Evolutionary conservation across 2,329 filamentous ascomycete species (phyloP), one percentile per base, ranked within the genome.

Genomic region (Fusarium equiseti): DNA sequence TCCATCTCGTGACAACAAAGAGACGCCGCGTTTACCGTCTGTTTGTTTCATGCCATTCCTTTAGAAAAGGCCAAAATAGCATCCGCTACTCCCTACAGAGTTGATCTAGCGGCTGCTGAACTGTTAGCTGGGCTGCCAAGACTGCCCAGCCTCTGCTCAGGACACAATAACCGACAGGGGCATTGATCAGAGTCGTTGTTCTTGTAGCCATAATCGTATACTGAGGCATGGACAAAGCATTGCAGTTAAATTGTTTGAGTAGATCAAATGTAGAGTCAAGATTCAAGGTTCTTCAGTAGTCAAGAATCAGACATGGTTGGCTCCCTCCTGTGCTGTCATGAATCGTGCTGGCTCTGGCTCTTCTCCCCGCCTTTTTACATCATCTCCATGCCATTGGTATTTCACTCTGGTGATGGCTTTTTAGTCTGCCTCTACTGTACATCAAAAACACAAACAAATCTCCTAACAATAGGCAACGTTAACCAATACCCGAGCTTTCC

Each of bases 301-400:
- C 35, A 38, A 38, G 35, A 38, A n/a, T 38, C 6, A 38, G 18
- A 38, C 35, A 12, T 38, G 35, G 35, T 38, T 55, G 63, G 63
- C 49, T 68, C 32, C 54, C 59, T 68, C 63, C 27, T 35, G 22
- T 22, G 26, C 24, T 18, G 32, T 32, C 66, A 63, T 64, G 68
- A 69, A 58, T 69, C 68, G 66, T 60, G 44, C 22, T 38, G 18
- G n/a, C 18, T 22, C 48, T 53, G 31, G 22, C 16, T 38, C 31
- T 49, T 60, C 46, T 51, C 63, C 68, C 68, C 55, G 63, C 59
- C 59, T 61, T 68, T 68, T 56, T 66, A 52, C 64, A 65, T 71
- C 63, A 71, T 66, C 45, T 71, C 38, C 63, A 71, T 71, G 44
- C 68, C 68, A 71, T 69, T 68, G 50, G 51, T 35, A 68, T 43